Evolutionary conservation across 2,329 filamentous ascomycete species (phyloP), one percentile per base, ranked within the genome.

Genomic region (Triangularia verruculosa): DNA sequence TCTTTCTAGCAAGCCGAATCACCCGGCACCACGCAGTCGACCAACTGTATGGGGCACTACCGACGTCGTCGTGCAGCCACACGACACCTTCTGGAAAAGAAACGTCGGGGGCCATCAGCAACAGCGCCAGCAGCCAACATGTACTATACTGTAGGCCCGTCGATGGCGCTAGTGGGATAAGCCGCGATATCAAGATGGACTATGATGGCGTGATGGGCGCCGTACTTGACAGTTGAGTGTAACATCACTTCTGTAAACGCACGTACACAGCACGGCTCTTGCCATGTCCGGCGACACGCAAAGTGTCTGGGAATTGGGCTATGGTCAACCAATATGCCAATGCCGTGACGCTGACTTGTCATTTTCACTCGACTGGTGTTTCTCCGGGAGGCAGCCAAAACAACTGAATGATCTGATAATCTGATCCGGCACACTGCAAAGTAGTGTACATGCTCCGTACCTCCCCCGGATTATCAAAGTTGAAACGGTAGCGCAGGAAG

Each of bases 1-100:
- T 66, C 32, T 68, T 70, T 70, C 57, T 11, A 71, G 70, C 68
- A 70, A 70, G 15, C 69, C 69, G 70, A 64, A 54, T 57, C 22
- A 57, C 39, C 39, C 51, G 39, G 39, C 30, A 39, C 62, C 52
- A 54, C 52, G 22, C 20, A 28, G 12, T 17, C 20, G 25, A 54
- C 51, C 51, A 54, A 11, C 51, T 54, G 22, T 54, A 24, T 25
- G 20, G 47, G 47, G 47, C 47, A 53, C 24, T 25, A 25, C 20
- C 47, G 20, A 22, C 20, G 20, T 53, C 13, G 25, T 54, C 51
- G 15, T 54, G 51, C 12, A 7, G 51, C 51, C 22, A 24, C 11
- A 54, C 51, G 51, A 54, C 51, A 54, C 51, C 51, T 54, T 54
- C 51, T 54, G 51, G 51, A 54, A 54, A 54, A 54, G 51, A 54